Percentiles rank a stretch among this genome's conserved stretches.
phyloP scores from a whole-genome alignment of 331 rosid species.

The Acacia concinna region DNA sequence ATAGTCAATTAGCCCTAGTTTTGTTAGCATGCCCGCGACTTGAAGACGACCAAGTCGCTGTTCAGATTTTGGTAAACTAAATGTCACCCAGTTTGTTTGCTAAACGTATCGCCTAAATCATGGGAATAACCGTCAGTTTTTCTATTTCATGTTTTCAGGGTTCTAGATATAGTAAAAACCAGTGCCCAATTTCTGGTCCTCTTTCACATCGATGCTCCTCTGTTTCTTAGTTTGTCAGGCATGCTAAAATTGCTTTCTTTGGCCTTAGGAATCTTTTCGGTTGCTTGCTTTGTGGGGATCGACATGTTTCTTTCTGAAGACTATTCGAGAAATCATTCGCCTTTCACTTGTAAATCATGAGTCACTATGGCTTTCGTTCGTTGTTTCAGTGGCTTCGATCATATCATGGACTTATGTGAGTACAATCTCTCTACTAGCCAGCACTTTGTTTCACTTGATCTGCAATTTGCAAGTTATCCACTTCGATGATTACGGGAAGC shows the following conservation, averaged over 20 bases:
- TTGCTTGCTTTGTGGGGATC: constrained; percentile 62
- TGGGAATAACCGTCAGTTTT: neutral
- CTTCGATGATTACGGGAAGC: constrained; percentile 60
- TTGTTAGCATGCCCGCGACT: neutral
- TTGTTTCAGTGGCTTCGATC: constrained; percentile 45
- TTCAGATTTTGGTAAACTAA: constrained; percentile 4
- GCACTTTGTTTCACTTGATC: constrained; percentile 80
- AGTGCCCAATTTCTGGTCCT: neutral
- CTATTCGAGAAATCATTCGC: constrained; percentile 56
- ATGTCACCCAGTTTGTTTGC: neutral
- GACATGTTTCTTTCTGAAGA: constrained; percentile 63
- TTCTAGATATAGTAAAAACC: neutral
- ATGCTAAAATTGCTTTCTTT: constrained; percentile 14
- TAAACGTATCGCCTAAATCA: neutral
- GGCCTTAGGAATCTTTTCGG: constrained; percentile 56
- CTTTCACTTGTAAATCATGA: constrained; percentile 39
- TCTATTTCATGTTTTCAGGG: neutral
- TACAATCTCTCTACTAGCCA: constrained; percentile 68
- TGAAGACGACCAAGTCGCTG: constrained; percentile 1
- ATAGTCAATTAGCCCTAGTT: neutral
- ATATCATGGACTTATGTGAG: constrained; percentile 78
- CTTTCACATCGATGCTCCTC: neutral
- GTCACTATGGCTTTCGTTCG: constrained; percentile 55
- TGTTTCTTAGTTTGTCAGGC: neutral
- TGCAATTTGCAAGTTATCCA: constrained; percentile 86